phyloP scores from a whole-genome alignment of 495 filamentous ascomycete species.

The Podospora appendiculata region DNA sequence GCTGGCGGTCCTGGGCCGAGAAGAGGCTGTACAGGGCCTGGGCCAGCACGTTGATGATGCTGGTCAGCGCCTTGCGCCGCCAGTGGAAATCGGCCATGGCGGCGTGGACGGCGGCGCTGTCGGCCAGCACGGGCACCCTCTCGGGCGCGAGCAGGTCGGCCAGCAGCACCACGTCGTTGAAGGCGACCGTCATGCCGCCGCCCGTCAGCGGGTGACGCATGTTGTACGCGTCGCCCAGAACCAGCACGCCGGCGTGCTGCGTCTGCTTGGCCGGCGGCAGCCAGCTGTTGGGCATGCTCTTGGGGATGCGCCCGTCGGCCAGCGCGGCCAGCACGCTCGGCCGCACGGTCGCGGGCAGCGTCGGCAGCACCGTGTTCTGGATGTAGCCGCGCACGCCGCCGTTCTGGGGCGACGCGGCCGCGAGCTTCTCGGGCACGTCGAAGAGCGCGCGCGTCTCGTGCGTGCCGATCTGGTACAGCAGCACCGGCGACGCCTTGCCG shows the following conservation, averaged over 20 bases:
- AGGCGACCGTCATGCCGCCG: slow-evolving; percentile 91
- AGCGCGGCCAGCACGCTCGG: slow-evolving; percentile 71
- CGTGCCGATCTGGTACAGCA: slow-evolving; percentile 95
- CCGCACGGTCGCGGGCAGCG: slow-evolving; percentile 62
- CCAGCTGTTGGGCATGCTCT: slow-evolving; percentile 90
- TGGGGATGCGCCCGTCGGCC: slow-evolving; percentile 59
- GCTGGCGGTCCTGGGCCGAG: slow-evolving; percentile 71
- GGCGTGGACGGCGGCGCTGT: slow-evolving; percentile 52
- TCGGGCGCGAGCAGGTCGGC: slow-evolving; percentile 59
- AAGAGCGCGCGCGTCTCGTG: slow-evolving; percentile 87
- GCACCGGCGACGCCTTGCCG: slow-evolving; percentile 67
- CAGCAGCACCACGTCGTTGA: slow-evolving; percentile 80
- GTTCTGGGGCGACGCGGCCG: slow-evolving; percentile 57
- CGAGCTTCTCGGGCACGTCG: slow-evolving; percentile 75
- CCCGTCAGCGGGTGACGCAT: slow-evolving; percentile 95
- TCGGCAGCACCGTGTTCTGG: slow-evolving; percentile 64
- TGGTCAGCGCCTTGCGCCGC: slow-evolving; percentile 69
- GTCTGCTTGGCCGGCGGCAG: slow-evolving; percentile 66
- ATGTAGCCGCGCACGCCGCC: slow-evolving; percentile 84
- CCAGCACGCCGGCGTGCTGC: slow-evolving; percentile 63
- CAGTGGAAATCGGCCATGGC: slow-evolving; percentile 81
- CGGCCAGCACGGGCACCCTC: slow-evolving; percentile 57
- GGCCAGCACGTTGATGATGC: slow-evolving; percentile 92
- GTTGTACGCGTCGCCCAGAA: slow-evolving; percentile 89
- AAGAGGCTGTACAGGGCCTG: slow-evolving; percentile 87